Conservation (phyloP, 768 basidiomycete species). For the Favolaschia claudopus region DNA sequence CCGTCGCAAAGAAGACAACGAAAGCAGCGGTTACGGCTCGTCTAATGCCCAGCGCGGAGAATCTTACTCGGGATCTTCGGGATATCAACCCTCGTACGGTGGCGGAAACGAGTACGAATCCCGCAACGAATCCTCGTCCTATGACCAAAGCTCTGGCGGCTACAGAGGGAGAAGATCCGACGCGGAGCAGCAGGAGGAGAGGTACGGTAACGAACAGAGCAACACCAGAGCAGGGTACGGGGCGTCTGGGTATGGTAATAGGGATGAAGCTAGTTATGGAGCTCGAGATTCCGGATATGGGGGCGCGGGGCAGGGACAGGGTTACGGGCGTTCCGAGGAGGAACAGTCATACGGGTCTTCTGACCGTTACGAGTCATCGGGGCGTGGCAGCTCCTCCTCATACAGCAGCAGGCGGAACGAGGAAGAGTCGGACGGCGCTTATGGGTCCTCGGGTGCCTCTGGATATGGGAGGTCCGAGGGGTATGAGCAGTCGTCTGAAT, state of each 20-base stretch:
- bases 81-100: background rate
- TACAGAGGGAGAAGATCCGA: slow-evolving; percentile 8
- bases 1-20: background rate
- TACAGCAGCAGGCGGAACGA: slow-evolving; percentile 18
- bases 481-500: background rate
- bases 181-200: slow-evolving; percentile 2
- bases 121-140: too few relatives aligned
- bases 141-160: too few relatives aligned
- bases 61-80: slow-evolving; percentile 3
- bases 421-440: slow-evolving; percentile 19
- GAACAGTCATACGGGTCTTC: slow-evolving; percentile 18
- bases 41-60: slow-evolving; percentile 5
- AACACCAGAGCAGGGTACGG: background rate
- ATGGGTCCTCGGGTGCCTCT: background rate
- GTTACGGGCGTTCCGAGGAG: slow-evolving; percentile 24
- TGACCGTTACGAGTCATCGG: slow-evolving; percentile 27
- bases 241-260: background rate
- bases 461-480: slow-evolving; percentile 7
- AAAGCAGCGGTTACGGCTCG: slow-evolving; percentile 5
- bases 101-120: slow-evolving; percentile 14
- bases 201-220: background rate
- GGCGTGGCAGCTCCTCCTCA: slow-evolving; percentile 11
- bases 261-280: background rate
- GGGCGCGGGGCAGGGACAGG: slow-evolving; percentile 24
- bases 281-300: background rate